Evolutionary conservation across 2,329 filamentous ascomycete genomes (phyloP).

Genomic region (Epichloe elymi): DNA sequence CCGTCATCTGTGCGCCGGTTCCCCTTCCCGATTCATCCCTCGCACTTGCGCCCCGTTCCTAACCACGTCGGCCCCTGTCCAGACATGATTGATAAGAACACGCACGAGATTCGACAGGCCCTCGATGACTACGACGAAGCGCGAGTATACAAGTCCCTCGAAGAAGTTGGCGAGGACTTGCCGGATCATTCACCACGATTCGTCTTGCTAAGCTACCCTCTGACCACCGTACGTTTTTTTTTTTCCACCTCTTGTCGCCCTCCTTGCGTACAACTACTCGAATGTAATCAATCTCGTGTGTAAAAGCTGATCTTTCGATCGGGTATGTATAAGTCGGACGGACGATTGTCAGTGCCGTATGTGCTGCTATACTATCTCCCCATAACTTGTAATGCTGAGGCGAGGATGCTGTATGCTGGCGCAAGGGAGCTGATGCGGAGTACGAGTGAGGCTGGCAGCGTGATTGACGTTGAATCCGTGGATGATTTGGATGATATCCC

Average conservation of each 20-base stretch:
- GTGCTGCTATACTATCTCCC: constrained; percentile 92
- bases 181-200: constrained; percentile 87
- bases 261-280: no score
- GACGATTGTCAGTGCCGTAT: constrained; percentile 79
- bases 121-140: constrained; percentile 45
- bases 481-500: constrained; percentile 80
- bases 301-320: no score
- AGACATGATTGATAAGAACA: constrained; percentile 87
- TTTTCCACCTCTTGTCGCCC: neutral
- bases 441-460: constrained; percentile 75
- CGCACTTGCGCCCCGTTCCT: neutral
- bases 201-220: constrained; percentile 77
- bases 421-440: constrained; percentile 94
- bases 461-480: constrained; percentile 70
- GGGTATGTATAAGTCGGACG: constrained; percentile 47
- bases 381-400: constrained; percentile 73
- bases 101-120: constrained; percentile 71
- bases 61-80: constrained; percentile 11
- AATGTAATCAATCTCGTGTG: neutral
- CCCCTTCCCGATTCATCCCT: neutral
- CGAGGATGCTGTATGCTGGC: constrained; percentile 88
- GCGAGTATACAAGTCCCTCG: constrained; percentile 64
- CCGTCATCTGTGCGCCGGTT: constrained; percentile 65
- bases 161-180: constrained; percentile 74
- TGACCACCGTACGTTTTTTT: constrained; percentile 22